Conservation (phyloP, 768 basidiomycete genomes). For the Mycena amicta region DNA sequence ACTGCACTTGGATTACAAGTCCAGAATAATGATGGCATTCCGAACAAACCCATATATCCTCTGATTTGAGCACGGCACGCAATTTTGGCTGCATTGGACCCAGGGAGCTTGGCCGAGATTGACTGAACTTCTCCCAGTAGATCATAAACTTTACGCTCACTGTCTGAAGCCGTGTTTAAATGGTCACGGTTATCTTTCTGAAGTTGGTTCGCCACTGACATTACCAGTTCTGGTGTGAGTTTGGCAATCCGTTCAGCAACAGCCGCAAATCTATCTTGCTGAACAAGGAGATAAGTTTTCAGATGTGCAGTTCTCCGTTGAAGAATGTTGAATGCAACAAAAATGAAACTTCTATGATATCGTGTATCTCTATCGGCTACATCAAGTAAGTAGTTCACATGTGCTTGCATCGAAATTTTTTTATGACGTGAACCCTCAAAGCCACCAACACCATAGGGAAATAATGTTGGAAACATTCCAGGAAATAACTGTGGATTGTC, state of each 20-base stretch:
- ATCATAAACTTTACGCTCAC: constrained; percentile 24
- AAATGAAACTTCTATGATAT: constrained; percentile 27
- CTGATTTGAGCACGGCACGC: constrained; percentile 26
- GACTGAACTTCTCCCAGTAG: constrained; percentile 32
- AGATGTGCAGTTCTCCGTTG: constrained; percentile 28
- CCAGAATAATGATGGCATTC: constrained; percentile 30
- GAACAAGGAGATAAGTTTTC: constrained; percentile 27
- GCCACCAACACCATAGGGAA: constrained; percentile 33
- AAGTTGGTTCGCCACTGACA: neutral
- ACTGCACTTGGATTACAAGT: constrained; percentile 24
- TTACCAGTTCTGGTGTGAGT: too few relatives aligned
- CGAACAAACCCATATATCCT: constrained; percentile 31
- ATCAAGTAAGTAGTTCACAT: constrained; percentile 28
- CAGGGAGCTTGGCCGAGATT: constrained; percentile 32
- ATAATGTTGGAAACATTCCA: constrained; percentile 34
- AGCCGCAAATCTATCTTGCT: constrained; percentile 5
- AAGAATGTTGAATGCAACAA: constrained; percentile 30
- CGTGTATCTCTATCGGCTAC: constrained; percentile 23
- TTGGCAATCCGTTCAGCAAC: constrained; percentile 11
- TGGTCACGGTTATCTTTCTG: neutral
- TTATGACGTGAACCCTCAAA: constrained; percentile 24
- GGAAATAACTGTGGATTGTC: constrained; percentile 34
- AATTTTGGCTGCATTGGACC: constrained; percentile 32
- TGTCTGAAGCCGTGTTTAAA: constrained; percentile 2
- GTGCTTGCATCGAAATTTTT: constrained; percentile 22